Evolutionary conservation across 441 rosid genomes (phyloP), one percentile per base, ranked within the genome.

Genomic region (Adansonia gregorii): DNA sequence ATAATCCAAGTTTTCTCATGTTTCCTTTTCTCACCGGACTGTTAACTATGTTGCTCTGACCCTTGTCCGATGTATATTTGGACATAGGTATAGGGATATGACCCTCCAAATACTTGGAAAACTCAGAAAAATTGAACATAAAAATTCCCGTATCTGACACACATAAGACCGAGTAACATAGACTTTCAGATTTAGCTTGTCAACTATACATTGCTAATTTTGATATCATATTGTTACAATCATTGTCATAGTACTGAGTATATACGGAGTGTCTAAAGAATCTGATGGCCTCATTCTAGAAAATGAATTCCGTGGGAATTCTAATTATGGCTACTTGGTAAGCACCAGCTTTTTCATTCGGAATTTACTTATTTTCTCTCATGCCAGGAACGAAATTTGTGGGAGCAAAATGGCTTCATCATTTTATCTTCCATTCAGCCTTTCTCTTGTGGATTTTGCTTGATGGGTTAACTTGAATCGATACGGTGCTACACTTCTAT

Each of bases 281-380:
- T 51, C 46, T 15, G 74, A 51, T 70, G 74, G 46, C 46, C 74
- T 22, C 41, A 15, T 51, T 52, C 46, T 27, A 70, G 59, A 31
- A 70, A 70, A 27, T 49, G 59, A 15, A 49, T 3, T 69, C 59
- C 41, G 8, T 6, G 41, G 41, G 6, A 69, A 49, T 69, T 46
- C 43, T 48, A 41, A 8, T 66, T 15, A n/a, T 19, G 71, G 1
- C 31, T 67, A 17, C 52, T 17, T 11, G 27, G 51, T n/a, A 66
- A 66, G 2, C 52, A 9, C 52, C 10, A 49, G 75, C 10, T 35
- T 35, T 3, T 54, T n/a, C 31, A 0, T 54, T 31, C 17, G 49
- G 63, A 54, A 54, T 17, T 72, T n/a, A 35, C 63, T 55, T 12
- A 14, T 63, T 1, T 8, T 63, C 19, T 31, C 10, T 14, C 67